Conservation (phyloP, 2,329 filamentous ascomycete genomes). For the Didymella lethalis region DNA sequence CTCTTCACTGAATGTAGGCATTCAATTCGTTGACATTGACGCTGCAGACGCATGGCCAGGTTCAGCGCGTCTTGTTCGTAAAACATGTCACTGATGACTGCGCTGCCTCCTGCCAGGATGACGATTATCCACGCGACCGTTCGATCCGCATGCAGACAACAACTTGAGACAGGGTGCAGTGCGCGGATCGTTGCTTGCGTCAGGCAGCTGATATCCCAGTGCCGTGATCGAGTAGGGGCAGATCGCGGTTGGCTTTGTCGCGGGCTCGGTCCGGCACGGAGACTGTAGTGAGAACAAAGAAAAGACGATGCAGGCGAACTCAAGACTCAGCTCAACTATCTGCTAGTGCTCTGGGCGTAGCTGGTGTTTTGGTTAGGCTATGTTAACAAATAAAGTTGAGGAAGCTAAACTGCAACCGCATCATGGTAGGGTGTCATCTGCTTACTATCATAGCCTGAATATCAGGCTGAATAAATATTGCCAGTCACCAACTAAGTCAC, state of each 20-base stretch:
- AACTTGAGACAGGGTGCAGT: neutral
- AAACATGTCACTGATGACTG: neutral
- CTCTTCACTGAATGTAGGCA: no score
- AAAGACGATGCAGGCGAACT: neutral
- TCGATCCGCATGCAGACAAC: neutral
- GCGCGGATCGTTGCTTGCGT: neutral
- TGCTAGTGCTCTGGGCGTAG: neutral
- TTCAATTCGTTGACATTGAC: neutral
- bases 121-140: neutral
- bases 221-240: neutral
- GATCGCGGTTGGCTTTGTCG: neutral
- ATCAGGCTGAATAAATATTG: no score
- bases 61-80: neutral
- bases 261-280: neutral
- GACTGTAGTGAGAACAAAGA: neutral
- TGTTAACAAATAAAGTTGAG: neutral
- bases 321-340: neutral
- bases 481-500: no score
- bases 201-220: neutral
- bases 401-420: no score
- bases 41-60: neutral
- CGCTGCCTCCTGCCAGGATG: neutral
- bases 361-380: neutral
- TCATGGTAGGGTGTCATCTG: no score
- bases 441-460: no score